Conservation (phyloP, 257 asterid genomes). For the Datura wrightii region DNA sequence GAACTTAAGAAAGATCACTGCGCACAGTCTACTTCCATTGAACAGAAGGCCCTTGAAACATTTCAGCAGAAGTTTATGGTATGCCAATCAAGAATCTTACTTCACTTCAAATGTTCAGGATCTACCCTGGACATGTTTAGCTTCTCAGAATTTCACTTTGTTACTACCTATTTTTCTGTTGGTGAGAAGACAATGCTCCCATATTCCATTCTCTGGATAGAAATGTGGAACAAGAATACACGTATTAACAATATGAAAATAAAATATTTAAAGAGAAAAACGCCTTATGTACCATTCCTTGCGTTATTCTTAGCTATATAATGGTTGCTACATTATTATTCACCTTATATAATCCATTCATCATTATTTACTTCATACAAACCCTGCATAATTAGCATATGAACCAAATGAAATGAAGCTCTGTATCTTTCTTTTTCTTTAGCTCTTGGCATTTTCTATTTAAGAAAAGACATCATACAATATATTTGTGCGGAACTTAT, state of each 20-base stretch:
- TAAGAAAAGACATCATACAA: background rate
- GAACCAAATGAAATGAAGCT: background rate
- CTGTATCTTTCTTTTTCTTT: background rate
- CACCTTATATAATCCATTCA: background rate
- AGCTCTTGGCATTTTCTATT: background rate
- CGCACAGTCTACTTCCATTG: constrained; percentile 56
- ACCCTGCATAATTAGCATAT: background rate
- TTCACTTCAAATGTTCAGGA: background rate
- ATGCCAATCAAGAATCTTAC: constrained; percentile 32
- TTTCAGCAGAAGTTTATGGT: constrained; percentile 72
- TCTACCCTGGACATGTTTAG: background rate
- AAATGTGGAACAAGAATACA: background rate
- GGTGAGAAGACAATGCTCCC: background rate
- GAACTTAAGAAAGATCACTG: constrained; percentile 61
- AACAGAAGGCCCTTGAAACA: constrained; percentile 61
- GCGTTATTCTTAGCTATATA: background rate
- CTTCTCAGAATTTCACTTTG: background rate
- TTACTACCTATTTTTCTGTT: background rate
- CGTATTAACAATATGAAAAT: background rate
- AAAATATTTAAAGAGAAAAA: background rate
- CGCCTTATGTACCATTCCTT: background rate
- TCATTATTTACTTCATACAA: background rate
- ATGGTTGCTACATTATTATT: background rate
- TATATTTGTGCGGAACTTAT: background rate
- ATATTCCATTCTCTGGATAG: background rate